Percentiles rank a stretch among this genome's conserved stretches.
phyloP scores from a whole-genome alignment of 352 stramenopile species.

The Phytophthora fragariaefolia region DNA sequence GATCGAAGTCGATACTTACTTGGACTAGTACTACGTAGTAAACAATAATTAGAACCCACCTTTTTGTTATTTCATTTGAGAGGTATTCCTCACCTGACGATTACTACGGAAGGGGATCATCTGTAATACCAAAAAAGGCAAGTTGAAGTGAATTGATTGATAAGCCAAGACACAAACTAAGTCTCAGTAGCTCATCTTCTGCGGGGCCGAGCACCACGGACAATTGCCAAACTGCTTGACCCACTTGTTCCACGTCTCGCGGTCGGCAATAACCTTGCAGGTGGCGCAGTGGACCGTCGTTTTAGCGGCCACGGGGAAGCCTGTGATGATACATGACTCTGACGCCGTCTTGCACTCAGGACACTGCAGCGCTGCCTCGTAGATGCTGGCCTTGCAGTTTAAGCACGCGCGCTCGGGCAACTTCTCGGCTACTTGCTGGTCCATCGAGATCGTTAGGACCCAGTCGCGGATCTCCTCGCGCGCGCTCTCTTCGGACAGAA shows the following conservation, averaged over 20 bases:
- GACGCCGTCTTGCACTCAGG: conserved; percentile 77
- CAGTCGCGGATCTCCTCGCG: conserved; percentile 95
- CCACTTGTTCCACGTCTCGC: conserved; percentile 91
- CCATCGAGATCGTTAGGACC: conserved; percentile 96
- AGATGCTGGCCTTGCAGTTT: conserved; percentile 86
- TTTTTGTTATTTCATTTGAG: too few relatives aligned
- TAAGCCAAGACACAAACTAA: neutral
- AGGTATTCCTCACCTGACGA: too few relatives aligned
- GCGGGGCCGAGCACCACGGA: conserved; percentile 78
- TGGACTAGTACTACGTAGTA: too few relatives aligned
- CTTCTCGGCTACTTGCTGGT: conserved; percentile 94
- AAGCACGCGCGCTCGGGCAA: conserved; percentile 76
- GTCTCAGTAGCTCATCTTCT: conserved; percentile 86
- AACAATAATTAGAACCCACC: too few relatives aligned
- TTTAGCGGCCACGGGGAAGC: conserved; percentile 88
- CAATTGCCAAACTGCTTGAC: conserved; percentile 87
- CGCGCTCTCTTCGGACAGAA: conserved; percentile 78
- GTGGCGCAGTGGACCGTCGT: conserved; percentile 90
- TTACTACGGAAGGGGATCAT: too few relatives aligned
- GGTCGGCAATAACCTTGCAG: conserved; percentile 87
- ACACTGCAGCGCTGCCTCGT: conserved; percentile 84
- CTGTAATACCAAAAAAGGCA: conserved; percentile 12
- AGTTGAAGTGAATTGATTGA: conserved; percentile 32
- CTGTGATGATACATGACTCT: conserved; percentile 92
- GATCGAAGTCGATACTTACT: too few relatives aligned